Base-by-base conservation (phyloP, 768 basidiomycete species). In the Russula vinacea region DNA sequence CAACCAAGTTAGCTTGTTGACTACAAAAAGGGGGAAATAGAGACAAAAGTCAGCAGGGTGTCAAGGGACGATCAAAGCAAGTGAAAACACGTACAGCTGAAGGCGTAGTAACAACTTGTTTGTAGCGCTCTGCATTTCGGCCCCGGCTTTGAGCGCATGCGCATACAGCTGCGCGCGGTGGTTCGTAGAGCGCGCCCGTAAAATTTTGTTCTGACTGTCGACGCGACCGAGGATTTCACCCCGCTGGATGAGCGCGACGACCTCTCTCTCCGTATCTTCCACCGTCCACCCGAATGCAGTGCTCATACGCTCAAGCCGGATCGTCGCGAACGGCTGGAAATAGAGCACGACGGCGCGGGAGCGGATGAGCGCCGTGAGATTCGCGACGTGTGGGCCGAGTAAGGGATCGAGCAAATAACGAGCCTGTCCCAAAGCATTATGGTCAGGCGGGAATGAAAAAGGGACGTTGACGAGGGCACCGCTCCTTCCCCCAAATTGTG, bases 171-270 rank as follows among this genome's bases (percentile, higher is more conserved):
- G 88, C 2, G 84, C 84, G 5, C 95, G 83, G 65, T 86, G 86
- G 71, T 95, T 89, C 2, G 84, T 87, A 71, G 88, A 85, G 75
- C 86, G 89, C 24, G 92, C 89, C 70, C 84, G 81, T 56, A 97
- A 74, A 19, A 95, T 87, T 94, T 92, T 93, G 75, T 94, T 92
- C 74, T 90, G 88, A 70, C 90, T 89, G 72, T 98, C 94, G 19
- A 97, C 87, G 11, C 92, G 80, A 3, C 85, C 94, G 69, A 88
- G 83, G 65, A 98, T 90, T 53, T 83, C 80, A 1, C 91, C 90
- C 1, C 78, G 77, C 72, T 88, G 86, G 61, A 98, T 93, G 40
- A 98, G 81, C 24, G 76, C 74, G 17, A 94, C 89, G 24, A 97
- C 86, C 63, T 89, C 83, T 42, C 76, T 75, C 73, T 92, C 87